phyloP scores from a whole-genome alignment of 306 rosid species.

The Inga oerstediana region DNA sequence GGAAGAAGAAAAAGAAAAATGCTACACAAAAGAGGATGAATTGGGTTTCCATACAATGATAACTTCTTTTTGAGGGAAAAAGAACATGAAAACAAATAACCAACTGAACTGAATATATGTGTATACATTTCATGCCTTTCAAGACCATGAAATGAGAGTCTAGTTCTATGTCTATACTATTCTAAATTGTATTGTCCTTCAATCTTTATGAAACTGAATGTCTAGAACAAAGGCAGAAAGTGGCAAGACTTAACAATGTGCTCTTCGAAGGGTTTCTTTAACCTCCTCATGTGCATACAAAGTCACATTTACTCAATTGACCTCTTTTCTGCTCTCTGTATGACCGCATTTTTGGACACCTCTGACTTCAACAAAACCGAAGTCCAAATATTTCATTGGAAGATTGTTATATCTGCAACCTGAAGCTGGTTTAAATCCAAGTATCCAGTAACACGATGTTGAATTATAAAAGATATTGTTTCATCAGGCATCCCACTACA shows the following conservation, averaged over 20 bases:
- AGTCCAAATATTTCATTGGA: background rate
- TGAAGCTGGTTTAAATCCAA: background rate
- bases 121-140: background rate
- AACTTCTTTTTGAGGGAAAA: no score
- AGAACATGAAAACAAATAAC: no score
- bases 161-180: background rate
- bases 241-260: background rate
- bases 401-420: background rate
- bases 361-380: background rate
- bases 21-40: no score
- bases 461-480: background rate
- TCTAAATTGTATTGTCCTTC: background rate
- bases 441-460: background rate
- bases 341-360: background rate
- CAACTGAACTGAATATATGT: no score
- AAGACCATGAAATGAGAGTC: background rate
- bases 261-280: background rate
- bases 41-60: no score
- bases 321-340: background rate
- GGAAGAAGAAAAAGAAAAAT: no score
- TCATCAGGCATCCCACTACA: background rate
- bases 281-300: background rate
- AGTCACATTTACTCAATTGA: background rate
- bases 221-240: background rate
- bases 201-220: background rate